Percentiles rank a stretch among this genome's conserved stretches.
Evolutionary conservation across 768 basidiomycete genomes (phyloP).

Genomic region (Hydnomerulius pinastri): DNA sequence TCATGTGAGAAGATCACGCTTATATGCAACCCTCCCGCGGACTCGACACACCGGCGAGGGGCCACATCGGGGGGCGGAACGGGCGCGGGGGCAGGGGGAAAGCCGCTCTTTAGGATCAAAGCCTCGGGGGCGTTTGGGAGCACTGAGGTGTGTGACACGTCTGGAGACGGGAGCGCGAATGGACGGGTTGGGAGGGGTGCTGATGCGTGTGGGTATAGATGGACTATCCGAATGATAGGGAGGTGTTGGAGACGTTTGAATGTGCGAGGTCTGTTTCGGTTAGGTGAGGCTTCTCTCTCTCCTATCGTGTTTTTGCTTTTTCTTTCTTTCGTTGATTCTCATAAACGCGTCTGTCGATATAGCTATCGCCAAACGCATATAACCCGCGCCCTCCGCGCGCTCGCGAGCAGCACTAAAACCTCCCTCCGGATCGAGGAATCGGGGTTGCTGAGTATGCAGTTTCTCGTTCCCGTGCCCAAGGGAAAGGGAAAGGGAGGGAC

Average conservation of each 20-base stretch:
- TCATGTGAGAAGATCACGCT: conserved; percentile 86
- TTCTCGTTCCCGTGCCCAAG: conserved; percentile 70
- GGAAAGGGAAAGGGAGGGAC: conserved; percentile 39
- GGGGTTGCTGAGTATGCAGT: conserved; percentile 86
- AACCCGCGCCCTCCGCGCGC: conserved; percentile 64
- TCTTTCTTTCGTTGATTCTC: background rate
- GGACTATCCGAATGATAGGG: conserved; percentile 93
- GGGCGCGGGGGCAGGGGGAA: too few species aligned
- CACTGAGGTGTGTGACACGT: conserved; percentile 68
- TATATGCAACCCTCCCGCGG: conserved; percentile 65
- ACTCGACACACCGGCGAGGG: conserved; percentile 25
- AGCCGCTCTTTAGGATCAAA: conserved; percentile 77
- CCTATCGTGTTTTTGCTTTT: background rate
- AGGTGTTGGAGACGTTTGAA: conserved; percentile 89
- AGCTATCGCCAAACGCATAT: conserved; percentile 90
- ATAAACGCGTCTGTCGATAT: conserved; percentile 1
- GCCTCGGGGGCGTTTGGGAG: conserved; percentile 83
- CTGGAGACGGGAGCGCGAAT: too few species aligned
- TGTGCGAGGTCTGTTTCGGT: conserved; percentile 68
- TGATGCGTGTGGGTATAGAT: conserved; percentile 73
- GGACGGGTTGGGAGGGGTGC: too few species aligned
- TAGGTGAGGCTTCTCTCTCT: conserved; percentile 49
- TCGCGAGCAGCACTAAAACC: conserved; percentile 84
- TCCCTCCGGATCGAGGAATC: conserved; percentile 83
- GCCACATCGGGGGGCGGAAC: conserved; percentile 18